Base-by-base conservation (phyloP, 495 filamentous ascomycete species). In the Melanomma pulvis-pyrius region DNA sequence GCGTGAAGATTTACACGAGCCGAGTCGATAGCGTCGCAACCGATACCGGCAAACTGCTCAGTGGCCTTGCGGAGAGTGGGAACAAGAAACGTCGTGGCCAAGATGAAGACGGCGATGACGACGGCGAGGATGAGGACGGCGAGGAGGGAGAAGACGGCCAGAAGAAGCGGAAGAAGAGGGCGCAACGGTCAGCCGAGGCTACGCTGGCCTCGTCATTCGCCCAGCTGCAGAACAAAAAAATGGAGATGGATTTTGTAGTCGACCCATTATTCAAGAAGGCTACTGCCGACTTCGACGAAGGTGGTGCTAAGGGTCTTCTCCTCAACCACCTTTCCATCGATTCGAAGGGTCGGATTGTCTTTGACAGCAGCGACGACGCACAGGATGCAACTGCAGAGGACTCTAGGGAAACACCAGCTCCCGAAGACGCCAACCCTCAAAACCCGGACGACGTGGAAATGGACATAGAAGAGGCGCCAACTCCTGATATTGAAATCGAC, bases 1-100 rank as follows among this genome's bases (percentile, higher is more conserved):
- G 94, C 74, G 93, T 99, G 67, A 99, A 99, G 81, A 98, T 99
- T 73, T 99, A 99, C 74, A 99, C 94, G 11, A 97, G 91, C 78
- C 84, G 94, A 81, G 93, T 99, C 25, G 94, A 99, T 79, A 97
- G 94, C 73, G 96, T 99, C 49, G 94, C 96, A 22, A 96, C 92
- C 1, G 94, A 99, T 77, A 99, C 94, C 0, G 93, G 93, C 24
- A 97, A 96, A 76, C 82, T 99, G 67, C 79, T 99, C 46, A 97
- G 92, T 78, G 94, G 94, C 36, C 79, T 99, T 66, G 94, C 94
- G 22, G 96, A 99, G 65, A 94, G 92, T 72, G 86, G 89, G 49
- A 89, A 87, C 68, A 92, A 86, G 73, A 93, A 91, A 75, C 83
- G 84, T 58, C 86, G 82, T 53, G 76, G 75, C 24, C 77, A 75